phyloP scores from a whole-genome alignment of 2,329 filamentous ascomycete species.

The Xylariaceae sp. region DNA sequence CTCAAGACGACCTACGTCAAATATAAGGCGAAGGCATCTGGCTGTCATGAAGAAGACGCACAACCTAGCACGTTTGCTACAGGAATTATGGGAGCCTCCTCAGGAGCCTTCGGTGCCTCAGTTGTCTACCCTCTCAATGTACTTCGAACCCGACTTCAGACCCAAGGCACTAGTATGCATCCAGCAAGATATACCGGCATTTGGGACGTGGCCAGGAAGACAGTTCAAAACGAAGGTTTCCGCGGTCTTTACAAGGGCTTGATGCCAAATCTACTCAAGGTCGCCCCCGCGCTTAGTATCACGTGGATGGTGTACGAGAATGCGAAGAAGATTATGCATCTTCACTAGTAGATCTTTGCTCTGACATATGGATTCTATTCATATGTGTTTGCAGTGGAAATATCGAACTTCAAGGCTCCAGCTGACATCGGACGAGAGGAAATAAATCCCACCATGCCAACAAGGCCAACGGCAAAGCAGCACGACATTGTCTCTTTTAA shows the following conservation, averaged over 20 bases:
- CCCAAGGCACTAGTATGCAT: conserved; percentile 92
- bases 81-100: conserved; percentile 87
- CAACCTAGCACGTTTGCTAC: conserved; percentile 82
- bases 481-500: conserved; percentile 10
- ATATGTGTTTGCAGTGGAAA: background rate
- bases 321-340: conserved; percentile 72
- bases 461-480: background rate
- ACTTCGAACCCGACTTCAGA: conserved; percentile 88
- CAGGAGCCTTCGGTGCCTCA: conserved; percentile 89
- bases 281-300: conserved; percentile 93
- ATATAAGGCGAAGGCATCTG: conserved; percentile 70
- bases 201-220: conserved; percentile 84
- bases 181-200: conserved; percentile 90
- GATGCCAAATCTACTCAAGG: conserved; percentile 94
- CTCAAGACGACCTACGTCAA: conserved; percentile 77
- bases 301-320: conserved; percentile 95
- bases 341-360: conserved; percentile 46
- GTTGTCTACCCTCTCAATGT: conserved; percentile 96
- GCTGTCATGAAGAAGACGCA: conserved; percentile 83
- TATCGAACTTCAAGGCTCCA: conserved; percentile 1
- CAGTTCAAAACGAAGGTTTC: conserved; percentile 80
- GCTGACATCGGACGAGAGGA: no score
- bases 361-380: background rate
- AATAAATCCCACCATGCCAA: conserved; percentile 11
- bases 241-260: conserved; percentile 92